A percentile compares a stretch with the other conserved stretches of the same genome.
Evolutionary conservation across 2,329 filamentous ascomycete species (phyloP).

Genomic region (Epichloe elymi): DNA sequence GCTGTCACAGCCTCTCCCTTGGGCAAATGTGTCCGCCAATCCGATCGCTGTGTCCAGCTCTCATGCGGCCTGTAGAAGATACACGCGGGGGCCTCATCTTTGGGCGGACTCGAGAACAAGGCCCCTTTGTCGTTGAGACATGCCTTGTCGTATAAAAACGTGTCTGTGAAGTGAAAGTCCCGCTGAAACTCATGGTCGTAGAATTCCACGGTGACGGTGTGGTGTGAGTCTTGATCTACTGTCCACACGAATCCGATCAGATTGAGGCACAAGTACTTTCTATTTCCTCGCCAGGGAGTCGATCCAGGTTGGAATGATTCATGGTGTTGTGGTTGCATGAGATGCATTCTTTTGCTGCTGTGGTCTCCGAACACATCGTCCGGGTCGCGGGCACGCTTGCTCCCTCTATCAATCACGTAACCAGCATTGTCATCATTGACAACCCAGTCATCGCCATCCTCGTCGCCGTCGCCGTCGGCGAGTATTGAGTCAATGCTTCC

Average conservation of each 20-base stretch:
- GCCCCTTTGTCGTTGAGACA: constrained; percentile 78
- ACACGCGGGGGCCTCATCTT: constrained; percentile 52
- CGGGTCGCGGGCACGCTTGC: constrained; percentile 36
- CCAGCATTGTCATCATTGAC: constrained; percentile 92
- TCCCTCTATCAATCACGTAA: constrained; percentile 48
- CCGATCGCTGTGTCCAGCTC: constrained; percentile 80
- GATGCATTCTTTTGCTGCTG: constrained; percentile 35
- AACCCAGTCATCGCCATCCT: constrained; percentile 65
- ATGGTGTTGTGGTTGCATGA: constrained; percentile 55
- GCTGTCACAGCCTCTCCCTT: constrained; percentile 74
- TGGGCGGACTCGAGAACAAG: constrained; percentile 70
- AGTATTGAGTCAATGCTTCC: constrained; percentile 79
- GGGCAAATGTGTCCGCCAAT: constrained; percentile 85
- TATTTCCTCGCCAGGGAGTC: constrained; percentile 89
- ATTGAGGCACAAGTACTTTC: constrained; percentile 87
- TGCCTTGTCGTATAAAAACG: constrained; percentile 90
- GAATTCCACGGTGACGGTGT: constrained; percentile 94
- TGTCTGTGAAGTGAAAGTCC: constrained; percentile 96
- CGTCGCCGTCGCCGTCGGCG: constrained; percentile 45
- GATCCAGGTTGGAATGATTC: constrained; percentile 84
- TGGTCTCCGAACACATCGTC: constrained; percentile 37
- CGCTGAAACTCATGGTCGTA: constrained; percentile 87
- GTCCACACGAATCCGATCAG: constrained; percentile 94
- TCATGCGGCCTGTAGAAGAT: constrained; percentile 97
- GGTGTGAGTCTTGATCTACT: constrained; percentile 82